Base-by-base conservation (phyloP, 2,329 filamentous ascomycete species). In the Ophiosphaerella herpotricha region DNA sequence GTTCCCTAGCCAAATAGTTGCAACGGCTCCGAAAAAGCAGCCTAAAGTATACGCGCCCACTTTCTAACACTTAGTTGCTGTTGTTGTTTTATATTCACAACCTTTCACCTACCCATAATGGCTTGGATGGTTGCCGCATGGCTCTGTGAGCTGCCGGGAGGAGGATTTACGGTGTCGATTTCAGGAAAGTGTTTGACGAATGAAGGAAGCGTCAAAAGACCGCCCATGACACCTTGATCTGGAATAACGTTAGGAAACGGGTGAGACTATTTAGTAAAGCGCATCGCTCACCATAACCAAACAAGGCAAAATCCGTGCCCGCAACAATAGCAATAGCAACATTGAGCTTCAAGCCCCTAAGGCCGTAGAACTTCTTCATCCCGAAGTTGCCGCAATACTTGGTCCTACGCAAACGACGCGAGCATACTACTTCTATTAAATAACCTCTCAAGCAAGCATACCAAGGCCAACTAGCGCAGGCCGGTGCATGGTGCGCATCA, bases 271-370 rank as follows among this genome's bases (percentile, higher is more conserved):
- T 58, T 8, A 14, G 16, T 8, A 3, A 14, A 9, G 0, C 9
- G 12, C 7, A 14, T 64, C 85, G 85, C 59, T 64, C 54, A 70
- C 90, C 88, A 86, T 83, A 84, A 38, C 82, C 82, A 55, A 84
- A 80, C 9, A 79, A 72, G 56, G 89, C 76, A 67, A 90, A 90
- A 72, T 90, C 87, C 42, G 86, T 82, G 63, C 87, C 88, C 50
- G 88, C 88, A 63, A 90, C 82, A n/a, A 85, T 74, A 54, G 85
- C 84, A 60, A 91, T 84, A 46, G 86, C 86, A 80, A 76, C 87
- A 40, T 74, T 89, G 57, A 90, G 83, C 70, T 74, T 73, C 31
- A 80, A 76, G 75, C 88, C 88, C 47, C 80, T 80, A 54, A 90
- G 80, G 71, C 88, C 87, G 60, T 88, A 84, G 64, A 81, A 89